A percentile compares a stretch with the other conserved stretches of the same genome.
phyloP scores from a whole-genome alignment of 1,284 basidiomycete genomes.

The Pseudozyma tsukubaensis region DNA sequence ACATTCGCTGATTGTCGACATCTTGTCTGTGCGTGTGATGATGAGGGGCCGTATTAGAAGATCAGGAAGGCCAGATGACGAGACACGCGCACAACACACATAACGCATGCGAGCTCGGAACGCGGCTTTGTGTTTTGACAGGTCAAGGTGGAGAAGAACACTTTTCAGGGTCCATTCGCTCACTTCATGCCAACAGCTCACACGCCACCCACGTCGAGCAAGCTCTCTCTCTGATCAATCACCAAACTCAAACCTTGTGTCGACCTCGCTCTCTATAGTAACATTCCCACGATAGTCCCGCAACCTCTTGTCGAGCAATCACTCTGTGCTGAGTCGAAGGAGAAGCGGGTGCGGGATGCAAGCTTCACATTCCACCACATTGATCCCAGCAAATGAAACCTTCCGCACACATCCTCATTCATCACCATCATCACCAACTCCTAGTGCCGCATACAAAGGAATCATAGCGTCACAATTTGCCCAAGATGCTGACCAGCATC shows the following conservation, averaged over 20 bases:
- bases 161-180: slow-evolving; percentile 22
- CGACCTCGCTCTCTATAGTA: slow-evolving; percentile 4
- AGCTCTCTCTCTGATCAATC: not conserved
- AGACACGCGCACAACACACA: not conserved
- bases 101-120: slow-evolving; percentile 20
- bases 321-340: too few relatives aligned
- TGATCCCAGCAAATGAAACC: too few relatives aligned
- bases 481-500: slow-evolving; percentile 35
- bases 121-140: slow-evolving; percentile 27
- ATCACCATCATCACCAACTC: not conserved
- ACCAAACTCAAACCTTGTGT: not conserved
- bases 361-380: too few relatives aligned
- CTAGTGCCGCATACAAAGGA: too few relatives aligned
- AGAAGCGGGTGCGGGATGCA: too few relatives aligned
- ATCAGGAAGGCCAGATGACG: not conserved
- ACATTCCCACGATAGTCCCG: too few relatives aligned
- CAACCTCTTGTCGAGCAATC: too few relatives aligned
- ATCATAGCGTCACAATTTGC: too few relatives aligned
- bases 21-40: not conserved
- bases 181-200: not conserved
- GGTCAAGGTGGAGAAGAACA: not conserved
- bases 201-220: not conserved
- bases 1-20: slow-evolving; percentile 35
- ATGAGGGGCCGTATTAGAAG: not conserved
- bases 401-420: too few relatives aligned